Evolutionary conservation across 495 filamentous ascomycete species (phyloP).

Genomic region (Xylaria castorea): DNA sequence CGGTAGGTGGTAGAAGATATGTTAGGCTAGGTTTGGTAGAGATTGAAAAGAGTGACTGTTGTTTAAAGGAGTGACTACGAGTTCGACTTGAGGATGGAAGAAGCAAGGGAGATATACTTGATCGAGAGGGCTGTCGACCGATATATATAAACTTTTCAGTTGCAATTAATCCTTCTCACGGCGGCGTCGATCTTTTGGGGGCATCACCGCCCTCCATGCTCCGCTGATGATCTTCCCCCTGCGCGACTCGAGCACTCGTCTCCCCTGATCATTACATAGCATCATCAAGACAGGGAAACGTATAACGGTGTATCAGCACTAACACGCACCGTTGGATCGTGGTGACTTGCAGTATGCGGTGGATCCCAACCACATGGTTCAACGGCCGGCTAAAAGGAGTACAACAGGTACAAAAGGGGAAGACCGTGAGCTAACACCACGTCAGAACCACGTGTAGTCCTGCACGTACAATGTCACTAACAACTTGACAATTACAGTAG

Average conservation of each 20-base stretch:
- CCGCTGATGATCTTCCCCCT: neutral
- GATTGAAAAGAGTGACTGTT: slow-evolving; percentile 10
- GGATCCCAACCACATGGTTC: slow-evolving; percentile 14
- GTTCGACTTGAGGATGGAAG: neutral
- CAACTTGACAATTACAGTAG: neutral
- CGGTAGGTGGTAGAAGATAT: neutral
- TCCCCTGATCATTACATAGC: neutral
- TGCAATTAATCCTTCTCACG: neutral
- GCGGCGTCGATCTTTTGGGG: neutral
- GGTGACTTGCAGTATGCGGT: neutral
- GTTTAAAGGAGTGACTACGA: slow-evolving; percentile 12
- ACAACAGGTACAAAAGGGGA: neutral
- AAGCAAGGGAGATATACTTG: neutral
- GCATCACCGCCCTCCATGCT: neutral
- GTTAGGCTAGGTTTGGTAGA: neutral
- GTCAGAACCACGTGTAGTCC: too few relatives aligned
- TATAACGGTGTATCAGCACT: neutral
- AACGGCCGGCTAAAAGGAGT: neutral
- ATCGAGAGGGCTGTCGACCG: neutral
- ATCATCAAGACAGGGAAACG: neutral
- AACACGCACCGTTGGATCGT: neutral
- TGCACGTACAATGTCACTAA: neutral
- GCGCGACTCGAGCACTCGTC: neutral
- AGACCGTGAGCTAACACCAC: neutral
- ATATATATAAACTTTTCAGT: slow-evolving; percentile 4